Conservation (phyloP, 176 grass and related monocot species). For the Guadua angustifolia region DNA sequence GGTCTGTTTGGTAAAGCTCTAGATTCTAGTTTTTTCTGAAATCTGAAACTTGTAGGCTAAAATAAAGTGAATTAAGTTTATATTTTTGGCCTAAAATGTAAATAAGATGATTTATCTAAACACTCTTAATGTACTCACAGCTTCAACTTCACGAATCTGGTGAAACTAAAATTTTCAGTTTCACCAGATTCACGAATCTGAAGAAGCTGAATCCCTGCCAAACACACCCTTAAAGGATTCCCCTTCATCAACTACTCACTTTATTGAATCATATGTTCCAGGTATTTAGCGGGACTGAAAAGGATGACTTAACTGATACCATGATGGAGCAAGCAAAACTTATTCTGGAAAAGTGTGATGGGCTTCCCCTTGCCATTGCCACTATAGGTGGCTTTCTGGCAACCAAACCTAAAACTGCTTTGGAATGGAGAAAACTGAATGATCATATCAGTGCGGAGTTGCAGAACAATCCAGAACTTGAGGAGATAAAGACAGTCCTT, state of each 20-base stretch:
- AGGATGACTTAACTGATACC: not conserved
- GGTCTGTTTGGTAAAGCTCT: too few species aligned
- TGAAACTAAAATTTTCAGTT: too few species aligned
- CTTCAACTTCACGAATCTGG: too few species aligned
- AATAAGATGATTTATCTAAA: too few species aligned
- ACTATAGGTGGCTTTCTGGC: conserved; percentile 41
- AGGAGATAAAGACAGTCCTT: not conserved
- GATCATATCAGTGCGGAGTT: conserved; percentile 33
- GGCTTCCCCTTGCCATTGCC: conserved; percentile 49
- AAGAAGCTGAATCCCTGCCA: too few species aligned
- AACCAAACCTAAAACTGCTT: not conserved
- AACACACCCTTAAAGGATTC: too few species aligned
- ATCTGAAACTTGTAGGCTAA: too few species aligned
- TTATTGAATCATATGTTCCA: not conserved
- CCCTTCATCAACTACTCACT: not conserved
- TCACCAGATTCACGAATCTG: too few species aligned
- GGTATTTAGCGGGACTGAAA: not conserved
- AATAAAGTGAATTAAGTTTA: too few species aligned
- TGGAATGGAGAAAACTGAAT: conserved; percentile 21
- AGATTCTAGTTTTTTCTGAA: too few species aligned
- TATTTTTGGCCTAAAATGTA: too few species aligned
- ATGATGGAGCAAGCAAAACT: not conserved
- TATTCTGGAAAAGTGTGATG: conserved; percentile 40
- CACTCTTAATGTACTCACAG: too few species aligned
- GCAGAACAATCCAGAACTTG: conserved; percentile 14